phyloP scores from a whole-genome alignment of 2,329 filamentous ascomycete species.

The Hortaea werneckii region DNA sequence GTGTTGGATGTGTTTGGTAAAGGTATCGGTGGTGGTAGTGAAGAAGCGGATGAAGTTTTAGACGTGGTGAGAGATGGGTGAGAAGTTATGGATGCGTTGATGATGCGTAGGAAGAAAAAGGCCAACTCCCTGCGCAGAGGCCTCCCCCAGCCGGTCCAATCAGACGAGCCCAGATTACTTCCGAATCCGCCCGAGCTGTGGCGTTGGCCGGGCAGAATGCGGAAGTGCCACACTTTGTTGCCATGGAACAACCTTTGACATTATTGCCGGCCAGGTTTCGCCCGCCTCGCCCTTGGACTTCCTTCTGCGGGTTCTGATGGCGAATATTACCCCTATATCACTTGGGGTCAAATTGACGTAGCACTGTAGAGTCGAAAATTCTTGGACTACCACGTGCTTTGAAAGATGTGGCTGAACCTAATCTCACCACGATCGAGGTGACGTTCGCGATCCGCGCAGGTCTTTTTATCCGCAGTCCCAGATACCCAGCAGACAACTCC shows the following conservation, averaged over 20 bases:
- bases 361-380: too few relatives aligned
- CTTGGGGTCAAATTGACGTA: too few relatives aligned
- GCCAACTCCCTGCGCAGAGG: not conserved
- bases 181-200: not conserved
- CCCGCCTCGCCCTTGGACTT: too few relatives aligned
- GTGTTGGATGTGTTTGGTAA: not conserved
- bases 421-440: not conserved
- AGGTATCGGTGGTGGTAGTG: not conserved
- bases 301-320: too few relatives aligned
- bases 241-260: too few relatives aligned
- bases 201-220: too few relatives aligned
- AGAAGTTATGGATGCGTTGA: not conserved
- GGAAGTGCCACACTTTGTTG: too few relatives aligned
- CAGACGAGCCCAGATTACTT: not conserved
- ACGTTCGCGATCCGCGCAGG: not conserved
- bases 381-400: not conserved
- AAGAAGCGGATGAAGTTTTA: conserved; percentile 5
- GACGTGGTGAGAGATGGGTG: too few relatives aligned
- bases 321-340: too few relatives aligned
- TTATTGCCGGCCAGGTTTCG: too few relatives aligned
- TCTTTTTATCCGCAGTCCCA: too few relatives aligned
- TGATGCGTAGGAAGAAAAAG: not conserved
- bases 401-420: not conserved
- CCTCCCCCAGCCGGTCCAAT: not conserved
- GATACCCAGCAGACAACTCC: too few relatives aligned